Base-by-base conservation (phyloP, 2,329 filamentous ascomycete species). In the Dothistroma septosporum region DNA sequence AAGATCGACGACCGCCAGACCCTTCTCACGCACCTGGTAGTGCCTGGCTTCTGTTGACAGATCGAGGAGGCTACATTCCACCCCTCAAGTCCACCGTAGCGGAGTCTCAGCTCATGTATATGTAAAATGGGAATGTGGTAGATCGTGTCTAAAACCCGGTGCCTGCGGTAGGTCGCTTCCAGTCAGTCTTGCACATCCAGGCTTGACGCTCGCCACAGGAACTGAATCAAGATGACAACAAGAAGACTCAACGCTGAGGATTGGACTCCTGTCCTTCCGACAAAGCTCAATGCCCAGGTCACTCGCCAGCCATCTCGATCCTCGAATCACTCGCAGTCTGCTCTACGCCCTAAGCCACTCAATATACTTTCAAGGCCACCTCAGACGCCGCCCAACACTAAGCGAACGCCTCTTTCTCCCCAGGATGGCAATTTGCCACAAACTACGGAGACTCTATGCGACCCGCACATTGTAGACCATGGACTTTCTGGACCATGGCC, bases 31-130 rank as follows among this genome's bases (percentile, higher is more conserved):
- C 58, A 55, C 53, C 61, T 50, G 59, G 59, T 64, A 47, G 54
- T 58, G 37, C 61, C 62, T 66, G 64, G 62, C 61, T 55, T 63
- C 55, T 70, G 66, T 68, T 69, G 67, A 71, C 66, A 68, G 61
- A 63, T 58, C 52, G 61, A 64, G 63, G 58, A 57, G 47, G 57
- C 56, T 69, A 41, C 69, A 71, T 71, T 71, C 69, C 69, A 56
- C 63, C 61, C 66, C 68, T 69, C 64, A 68, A 62, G 59, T 69
- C 65, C 63, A 62, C 56, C 37, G 57, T 55, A n/a, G 41, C 53
- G 59, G 60, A 22, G 22, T 53, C 50, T 48, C 53, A 55, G 28
- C 9, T n/a, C 24, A 19, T 50, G 46, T 54, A 35, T 49, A 58
- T 59, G 49, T 60, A 59, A 44, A 55, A 55, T 22, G 58, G 55